Conservation (phyloP, 495 filamentous ascomycete genomes). For the Penicillium herquei region DNA sequence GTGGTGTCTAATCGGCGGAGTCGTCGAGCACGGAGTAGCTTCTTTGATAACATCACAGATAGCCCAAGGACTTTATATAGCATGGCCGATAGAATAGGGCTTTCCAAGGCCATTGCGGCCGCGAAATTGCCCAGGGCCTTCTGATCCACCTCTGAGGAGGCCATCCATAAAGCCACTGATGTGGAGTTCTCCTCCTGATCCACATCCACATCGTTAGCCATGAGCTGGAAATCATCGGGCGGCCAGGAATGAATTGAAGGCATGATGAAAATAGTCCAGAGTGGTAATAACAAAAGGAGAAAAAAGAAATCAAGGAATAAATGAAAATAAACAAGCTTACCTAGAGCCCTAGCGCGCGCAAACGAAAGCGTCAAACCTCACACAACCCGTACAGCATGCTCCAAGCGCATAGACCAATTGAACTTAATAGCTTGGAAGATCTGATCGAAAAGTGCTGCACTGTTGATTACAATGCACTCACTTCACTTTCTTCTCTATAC, state of each 20-base stretch:
- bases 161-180: conserved; percentile 63
- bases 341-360: conserved; percentile 27
- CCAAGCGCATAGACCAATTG: conserved; percentile 16
- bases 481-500: too few relatives aligned
- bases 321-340: conserved; percentile 23
- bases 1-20: conserved; percentile 80
- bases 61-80: conserved; percentile 90
- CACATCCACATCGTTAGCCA: conserved; percentile 19
- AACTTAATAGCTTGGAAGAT: too few relatives aligned
- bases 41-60: conserved; percentile 81
- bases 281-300: background rate
- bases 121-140: conserved; percentile 91
- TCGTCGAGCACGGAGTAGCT: conserved; percentile 79
- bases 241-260: background rate
- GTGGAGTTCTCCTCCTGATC: conserved; percentile 12
- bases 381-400: conserved; percentile 35
- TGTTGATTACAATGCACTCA: too few relatives aligned
- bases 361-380: conserved; percentile 28
- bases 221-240: background rate
- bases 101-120: conserved; percentile 65
- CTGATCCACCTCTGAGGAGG: conserved; percentile 93
- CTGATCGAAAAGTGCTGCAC: too few relatives aligned
- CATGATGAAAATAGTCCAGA: background rate
- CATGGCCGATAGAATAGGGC: conserved; percentile 71
- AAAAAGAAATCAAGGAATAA: background rate